Percentiles rank a stretch among this genome's conserved stretches.
These are phyloP conservation scores for Coleophoma crateriformis DNA, from an alignment of 2,329 filamentous ascomycete genomes.

Conservation along the genomic window DNA sequence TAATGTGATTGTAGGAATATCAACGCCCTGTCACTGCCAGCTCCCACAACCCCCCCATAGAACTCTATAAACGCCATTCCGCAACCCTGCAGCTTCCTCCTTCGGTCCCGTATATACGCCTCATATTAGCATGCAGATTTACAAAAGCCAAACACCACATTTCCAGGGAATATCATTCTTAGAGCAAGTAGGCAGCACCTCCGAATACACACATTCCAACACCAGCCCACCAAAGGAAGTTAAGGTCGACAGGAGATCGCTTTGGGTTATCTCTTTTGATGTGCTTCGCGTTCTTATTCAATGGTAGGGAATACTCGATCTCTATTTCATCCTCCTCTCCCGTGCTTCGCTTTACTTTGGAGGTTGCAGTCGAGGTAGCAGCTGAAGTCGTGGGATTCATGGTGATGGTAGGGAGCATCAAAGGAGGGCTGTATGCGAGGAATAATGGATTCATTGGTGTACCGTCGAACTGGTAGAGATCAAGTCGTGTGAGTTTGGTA, in stretches of 20 bases:
- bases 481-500: slow-evolving; percentile 55
- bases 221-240: slow-evolving; percentile 26
- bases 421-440: slow-evolving; percentile 53
- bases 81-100: no score
- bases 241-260: slow-evolving; percentile 18
- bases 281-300: slow-evolving; percentile 25
- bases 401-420: slow-evolving; percentile 65
- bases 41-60: no score
- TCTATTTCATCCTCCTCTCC: slow-evolving; percentile 18
- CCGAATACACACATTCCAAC: slow-evolving; percentile 27
- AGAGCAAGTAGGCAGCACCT: slow-evolving; percentile 25
- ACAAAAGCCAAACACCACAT: no score
- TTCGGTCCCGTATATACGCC: no score
- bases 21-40: no score
- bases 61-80: no score
- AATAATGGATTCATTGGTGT: slow-evolving; percentile 64
- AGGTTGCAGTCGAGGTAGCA: slow-evolving; percentile 27
- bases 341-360: slow-evolving; percentile 28
- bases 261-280: slow-evolving; percentile 16
- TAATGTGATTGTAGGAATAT: no score
- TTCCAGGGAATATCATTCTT: no score
- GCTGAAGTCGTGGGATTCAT: slow-evolving; percentile 48
- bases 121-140: no score
- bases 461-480: slow-evolving; percentile 59
- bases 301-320: slow-evolving; percentile 29